phyloP scores from a whole-genome alignment of 148 eudicot genomes.

The Euryodendron excelsum region DNA sequence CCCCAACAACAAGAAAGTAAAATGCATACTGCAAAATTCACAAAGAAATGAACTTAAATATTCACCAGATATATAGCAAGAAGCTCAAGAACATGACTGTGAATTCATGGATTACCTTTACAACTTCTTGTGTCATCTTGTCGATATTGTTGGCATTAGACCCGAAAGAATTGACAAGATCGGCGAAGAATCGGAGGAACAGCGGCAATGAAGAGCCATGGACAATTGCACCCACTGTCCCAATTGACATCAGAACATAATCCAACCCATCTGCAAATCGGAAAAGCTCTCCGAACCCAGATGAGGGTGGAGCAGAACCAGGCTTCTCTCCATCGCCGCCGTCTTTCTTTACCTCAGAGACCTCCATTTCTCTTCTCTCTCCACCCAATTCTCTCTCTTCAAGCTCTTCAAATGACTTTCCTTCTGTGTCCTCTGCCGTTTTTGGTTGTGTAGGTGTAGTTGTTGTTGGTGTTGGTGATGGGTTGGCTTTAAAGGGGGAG shows the following conservation, averaged over 20 bases:
- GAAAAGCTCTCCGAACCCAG: constrained; percentile 68
- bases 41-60: neutral
- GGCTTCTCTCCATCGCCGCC: constrained; percentile 31
- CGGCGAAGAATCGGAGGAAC: constrained; percentile 94
- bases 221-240: constrained; percentile 89
- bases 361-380: constrained; percentile 29
- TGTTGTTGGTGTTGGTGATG: constrained; percentile 8
- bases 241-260: constrained; percentile 72
- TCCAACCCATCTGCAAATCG: constrained; percentile 90
- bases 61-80: neutral
- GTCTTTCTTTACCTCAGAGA: constrained; percentile 20
- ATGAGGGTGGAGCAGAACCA: constrained; percentile 34
- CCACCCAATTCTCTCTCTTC: neutral
- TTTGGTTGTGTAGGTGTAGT: constrained; percentile 10
- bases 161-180: constrained; percentile 98
- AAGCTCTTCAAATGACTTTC: neutral
- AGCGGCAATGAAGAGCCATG: constrained; percentile 92
- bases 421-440: neutral
- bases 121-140: constrained; percentile 87
- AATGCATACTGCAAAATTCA: constrained; percentile 77
- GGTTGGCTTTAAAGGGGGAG: constrained; percentile 23
- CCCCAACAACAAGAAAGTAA: constrained; percentile 97
- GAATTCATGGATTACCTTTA: constrained; percentile 50
- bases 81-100: neutral
- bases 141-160: constrained; percentile 78